A percentile compares a stretch with the other conserved stretches of the same genome.
These are phyloP conservation scores for Xerocomus minutiporus DNA, from an alignment of 1,284 basidiomycete genomes.

Conservation along the genomic window DNA sequence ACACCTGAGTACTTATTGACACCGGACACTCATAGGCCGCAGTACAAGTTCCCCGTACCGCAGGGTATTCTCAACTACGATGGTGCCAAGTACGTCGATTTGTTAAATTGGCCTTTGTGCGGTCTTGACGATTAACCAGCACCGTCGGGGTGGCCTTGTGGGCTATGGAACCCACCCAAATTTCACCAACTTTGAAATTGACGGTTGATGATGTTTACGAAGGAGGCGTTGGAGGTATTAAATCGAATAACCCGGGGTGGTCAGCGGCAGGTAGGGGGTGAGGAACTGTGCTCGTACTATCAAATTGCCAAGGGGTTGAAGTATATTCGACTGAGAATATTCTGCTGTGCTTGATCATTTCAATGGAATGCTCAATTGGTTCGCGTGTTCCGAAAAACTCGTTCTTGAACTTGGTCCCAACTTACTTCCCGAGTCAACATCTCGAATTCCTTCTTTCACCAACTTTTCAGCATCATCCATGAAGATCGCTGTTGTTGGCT, in stretches of 20 bases:
- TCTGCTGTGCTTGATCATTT: no score
- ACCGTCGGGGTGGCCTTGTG: constrained; percentile 70
- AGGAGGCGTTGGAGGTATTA: constrained; percentile 58
- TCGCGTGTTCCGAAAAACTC: no score
- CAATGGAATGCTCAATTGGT: no score
- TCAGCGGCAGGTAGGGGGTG: constrained; percentile 36
- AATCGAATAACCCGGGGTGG: constrained; percentile 59
- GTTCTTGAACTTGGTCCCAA: not conserved
- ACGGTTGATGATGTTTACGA: constrained; percentile 56
- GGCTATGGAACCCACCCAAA: constrained; percentile 50
- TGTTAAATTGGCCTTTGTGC: not conserved
- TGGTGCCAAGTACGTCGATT: constrained; percentile 58
- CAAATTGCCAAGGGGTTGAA: no score
- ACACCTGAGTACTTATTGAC: constrained; percentile 3
- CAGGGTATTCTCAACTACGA: constrained; percentile 69
- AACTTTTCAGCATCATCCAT: no score
- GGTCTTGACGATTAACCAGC: constrained; percentile 35
- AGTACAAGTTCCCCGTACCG: constrained; percentile 73
- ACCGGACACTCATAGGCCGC: constrained; percentile 45
- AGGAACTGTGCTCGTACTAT: not conserved
- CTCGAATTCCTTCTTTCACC: no score
- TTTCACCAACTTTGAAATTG: constrained; percentile 53
- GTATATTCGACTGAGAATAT: no score
- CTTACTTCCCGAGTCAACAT: no score
- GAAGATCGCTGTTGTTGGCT: constrained; percentile 63